A percentile compares a stretch with the other conserved stretches of the same genome.
These are phyloP conservation scores for Annulohypoxylon bovei DNA, from an alignment of 495 filamentous ascomycete species.

Conservation along the genomic window DNA sequence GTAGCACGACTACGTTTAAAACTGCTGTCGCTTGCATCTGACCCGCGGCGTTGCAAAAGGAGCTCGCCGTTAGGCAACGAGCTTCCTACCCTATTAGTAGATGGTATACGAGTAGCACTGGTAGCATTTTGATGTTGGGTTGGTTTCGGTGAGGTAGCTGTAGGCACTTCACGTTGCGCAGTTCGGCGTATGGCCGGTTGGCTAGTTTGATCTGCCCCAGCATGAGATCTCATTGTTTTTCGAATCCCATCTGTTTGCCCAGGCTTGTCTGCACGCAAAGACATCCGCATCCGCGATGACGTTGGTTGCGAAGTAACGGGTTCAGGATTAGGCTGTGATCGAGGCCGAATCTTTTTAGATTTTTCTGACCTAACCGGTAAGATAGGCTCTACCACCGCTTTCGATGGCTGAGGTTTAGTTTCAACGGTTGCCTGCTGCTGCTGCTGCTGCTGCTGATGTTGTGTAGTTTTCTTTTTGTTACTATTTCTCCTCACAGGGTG, in stretches of 20 bases:
- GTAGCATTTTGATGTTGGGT: constrained; percentile 4
- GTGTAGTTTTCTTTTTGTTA: constrained; percentile 28
- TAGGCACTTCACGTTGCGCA: constrained; percentile 19
- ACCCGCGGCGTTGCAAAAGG: constrained; percentile 51
- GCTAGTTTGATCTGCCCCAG: constrained; percentile 20
- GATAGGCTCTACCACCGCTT: not conserved
- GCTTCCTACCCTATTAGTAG: constrained; percentile 6
- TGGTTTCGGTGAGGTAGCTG: constrained; percentile 15
- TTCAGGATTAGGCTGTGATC: constrained; percentile 48
- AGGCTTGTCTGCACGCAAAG: constrained; percentile 48
- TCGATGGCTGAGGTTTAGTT: not conserved
- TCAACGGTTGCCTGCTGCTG: constrained; percentile 10
- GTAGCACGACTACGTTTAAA: constrained; percentile 54
- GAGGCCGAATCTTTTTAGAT: constrained; percentile 54
- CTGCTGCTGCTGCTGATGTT: constrained; percentile 20
- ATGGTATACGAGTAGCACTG: constrained; percentile 11
- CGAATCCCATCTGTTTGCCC: constrained; percentile 45
- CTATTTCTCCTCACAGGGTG: constrained; percentile 40
- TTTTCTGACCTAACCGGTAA: constrained; percentile 39
- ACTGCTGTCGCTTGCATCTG: constrained; percentile 60
- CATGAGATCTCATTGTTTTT: constrained; percentile 47
- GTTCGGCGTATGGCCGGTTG: constrained; percentile 30
- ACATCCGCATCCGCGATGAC: constrained; percentile 50
- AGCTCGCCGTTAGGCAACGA: constrained; percentile 31
- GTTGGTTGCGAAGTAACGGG: constrained; percentile 6